Evolutionary conservation across 108 stramenopile species (phyloP), one percentile per base, ranked within the genome.

Genomic region (Pseudonitzschia multiseries): DNA sequence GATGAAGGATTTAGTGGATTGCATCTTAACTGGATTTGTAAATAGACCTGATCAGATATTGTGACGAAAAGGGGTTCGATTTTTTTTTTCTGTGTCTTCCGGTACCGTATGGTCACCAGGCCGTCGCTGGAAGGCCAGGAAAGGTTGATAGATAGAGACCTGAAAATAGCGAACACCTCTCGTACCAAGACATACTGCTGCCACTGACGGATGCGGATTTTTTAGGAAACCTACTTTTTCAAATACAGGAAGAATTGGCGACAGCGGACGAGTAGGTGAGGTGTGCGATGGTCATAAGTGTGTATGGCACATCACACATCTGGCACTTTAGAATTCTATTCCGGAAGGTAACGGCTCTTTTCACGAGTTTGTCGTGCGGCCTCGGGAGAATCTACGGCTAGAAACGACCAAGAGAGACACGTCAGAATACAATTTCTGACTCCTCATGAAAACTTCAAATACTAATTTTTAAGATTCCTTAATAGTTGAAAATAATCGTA

Each of bases 1-100:
- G 71, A 72, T 41, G 68, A 78, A 32, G 32, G 72, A 51, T 60
- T 70, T 60, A 26, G 69, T 64, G 65, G 57, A 33, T 67, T 71
- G 69, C 70, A 80, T 75, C n/a, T 31, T 76, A 21, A 46, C 68
- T 40, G 50, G 6, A 6, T 50, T 64, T 26, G 32, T 22, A 70
- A 70, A 29, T n/a, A 32, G 46, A 51, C 21, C 68, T 27, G 14
- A 33, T 26, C 10, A n/a, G 61, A 62, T 62, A 62, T 42, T 62
- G 36, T 62, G 61, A 40, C 17, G 2, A 20, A 56, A 2, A 3
- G 17, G 2, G 0, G 26, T 20, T 56, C 9, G 13, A 26, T 56
- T 56, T 56, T 22, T 56, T 56, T 4, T 56, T 9, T 56, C 54
- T 56, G 54, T 26, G 54, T 24, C 10, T 8, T 17, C n/a, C 1